Evolutionary conservation across 176 grass and related monocot species (phyloP).

Genomic region (Lolium rigidum): DNA sequence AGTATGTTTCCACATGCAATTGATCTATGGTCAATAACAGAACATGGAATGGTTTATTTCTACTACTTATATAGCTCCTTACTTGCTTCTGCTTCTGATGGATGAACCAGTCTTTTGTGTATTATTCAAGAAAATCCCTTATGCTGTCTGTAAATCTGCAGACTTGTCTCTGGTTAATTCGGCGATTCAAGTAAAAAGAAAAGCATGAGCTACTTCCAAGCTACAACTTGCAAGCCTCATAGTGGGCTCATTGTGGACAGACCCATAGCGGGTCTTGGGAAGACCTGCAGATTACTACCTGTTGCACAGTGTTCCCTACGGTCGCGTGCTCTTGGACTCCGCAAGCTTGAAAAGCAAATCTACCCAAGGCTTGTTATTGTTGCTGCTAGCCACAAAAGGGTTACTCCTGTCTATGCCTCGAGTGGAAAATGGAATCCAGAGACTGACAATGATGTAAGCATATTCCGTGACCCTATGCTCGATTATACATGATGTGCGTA

Average conservation of each 20-base stretch:
- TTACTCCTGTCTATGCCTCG: conserved; percentile 46
- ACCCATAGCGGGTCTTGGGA: conserved; percentile 49
- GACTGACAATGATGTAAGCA: conserved; percentile 64
- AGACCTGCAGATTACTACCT: conserved; percentile 35
- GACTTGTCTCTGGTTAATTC: conserved; percentile 25
- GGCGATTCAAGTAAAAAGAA: conserved; percentile 51
- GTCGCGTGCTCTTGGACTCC: conserved; percentile 35
- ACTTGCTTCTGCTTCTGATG: conserved; percentile 23
- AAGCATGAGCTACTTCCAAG: conserved; percentile 74
- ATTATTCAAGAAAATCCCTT: conserved; percentile 39
- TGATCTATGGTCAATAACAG: neutral
- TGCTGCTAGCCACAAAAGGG: conserved; percentile 53
- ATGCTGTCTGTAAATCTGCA: conserved; percentile 38
- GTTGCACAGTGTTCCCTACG: conserved; percentile 39
- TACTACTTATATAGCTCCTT: neutral
- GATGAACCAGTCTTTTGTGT: neutral
- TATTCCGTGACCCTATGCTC: conserved; percentile 17
- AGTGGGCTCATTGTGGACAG: conserved; percentile 53
- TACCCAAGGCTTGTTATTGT: conserved; percentile 47
- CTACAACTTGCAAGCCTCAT: conserved; percentile 65
- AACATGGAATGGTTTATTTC: neutral
- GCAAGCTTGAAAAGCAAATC: conserved; percentile 52
- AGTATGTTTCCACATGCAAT: conserved; percentile 14
- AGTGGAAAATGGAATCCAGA: conserved; percentile 50
- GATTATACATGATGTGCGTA: neutral